Evolutionary conservation across 768 basidiomycete species (phyloP).

Genomic region (Tylopilus balloui): DNA sequence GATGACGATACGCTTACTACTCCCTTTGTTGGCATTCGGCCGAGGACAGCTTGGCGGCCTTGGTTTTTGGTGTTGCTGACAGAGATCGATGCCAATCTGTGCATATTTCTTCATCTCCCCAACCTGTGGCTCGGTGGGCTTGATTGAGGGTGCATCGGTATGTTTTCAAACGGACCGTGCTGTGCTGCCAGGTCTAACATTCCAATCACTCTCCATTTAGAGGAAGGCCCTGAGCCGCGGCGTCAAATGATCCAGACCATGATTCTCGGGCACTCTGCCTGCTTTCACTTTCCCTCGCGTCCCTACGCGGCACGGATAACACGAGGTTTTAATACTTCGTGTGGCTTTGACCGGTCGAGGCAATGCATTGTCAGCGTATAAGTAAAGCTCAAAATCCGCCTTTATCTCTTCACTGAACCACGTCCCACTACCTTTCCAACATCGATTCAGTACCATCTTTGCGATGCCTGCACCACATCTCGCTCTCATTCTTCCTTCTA

Average conservation of each 20-base stretch:
- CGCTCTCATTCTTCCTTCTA: conserved; percentile 29
- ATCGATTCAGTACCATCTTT: conserved; percentile 2
- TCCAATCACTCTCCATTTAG: conserved; percentile 29
- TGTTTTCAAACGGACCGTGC: conserved; percentile 20
- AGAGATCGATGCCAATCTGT: conserved; percentile 6
- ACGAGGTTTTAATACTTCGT: conserved; percentile 32
- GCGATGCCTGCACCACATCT: conserved; percentile 27
- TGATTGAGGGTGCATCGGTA: conserved; percentile 7
- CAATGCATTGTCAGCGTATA: conserved; percentile 31
- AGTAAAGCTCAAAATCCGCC: conserved; percentile 18
- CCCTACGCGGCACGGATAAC: conserved; percentile 32
- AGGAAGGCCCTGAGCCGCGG: conserved; percentile 31
- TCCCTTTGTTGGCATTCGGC: not conserved
- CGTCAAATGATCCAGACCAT: conserved; percentile 30
- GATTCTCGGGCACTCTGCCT: conserved; percentile 27
- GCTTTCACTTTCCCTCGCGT: conserved; percentile 24
- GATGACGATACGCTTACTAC: conserved; percentile 15
- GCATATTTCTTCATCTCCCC: conserved; percentile 11
- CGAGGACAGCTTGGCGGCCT: conserved; percentile 5
- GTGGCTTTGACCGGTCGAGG: conserved; percentile 25
- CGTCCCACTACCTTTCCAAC: conserved; percentile 13
- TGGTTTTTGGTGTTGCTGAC: conserved; percentile 4
- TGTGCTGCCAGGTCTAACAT: conserved; percentile 28
- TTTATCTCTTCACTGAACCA: conserved; percentile 20
- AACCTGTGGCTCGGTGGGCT: conserved; percentile 21